Evolutionary conservation across 1,284 basidiomycete genomes (phyloP), one percentile per base, ranked within the genome.

Genomic region (Acaromyces ingoldii): DNA sequence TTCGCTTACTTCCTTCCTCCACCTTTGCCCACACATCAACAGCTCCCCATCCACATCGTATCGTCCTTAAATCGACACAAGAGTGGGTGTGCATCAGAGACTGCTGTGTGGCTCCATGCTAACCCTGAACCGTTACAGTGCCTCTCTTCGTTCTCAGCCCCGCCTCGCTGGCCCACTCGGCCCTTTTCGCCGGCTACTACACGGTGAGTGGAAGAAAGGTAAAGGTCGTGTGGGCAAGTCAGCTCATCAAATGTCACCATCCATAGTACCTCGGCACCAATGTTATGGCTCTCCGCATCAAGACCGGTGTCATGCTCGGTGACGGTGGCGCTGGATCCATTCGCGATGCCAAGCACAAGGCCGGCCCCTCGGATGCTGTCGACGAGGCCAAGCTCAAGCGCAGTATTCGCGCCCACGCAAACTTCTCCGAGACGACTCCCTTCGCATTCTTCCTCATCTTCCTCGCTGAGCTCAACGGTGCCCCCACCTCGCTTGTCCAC

Each of bases 381-480:
- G 60, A 67, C 17, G 54, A 68, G 40, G 62, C 53, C 38, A 58
- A 60, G 49, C 62, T 72, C 17, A 57, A 66, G 50, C 55, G 55
- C 10, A 59, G 65, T 38, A 60, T 69, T 19, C 69, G 72, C 46
- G 68, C 67, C 11, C 67, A 72, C 49, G 69, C 51, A 49, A 74
- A 73, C 67, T 74, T 74, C 31, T 10, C 54, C 52, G 69, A 74
- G 55, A 57, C 58, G 22, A 59, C 61, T 7, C 72, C 72, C 43
- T 69, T 74, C 33, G 55, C 63, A 24, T 73, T 74, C 57, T 58
- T 64, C 56, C 61, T 74, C 39, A 63, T 75, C 63, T 75, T 75
- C 69, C 64, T 75, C 44, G 70, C 72, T 34, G 72, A 75, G 60
- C 66, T 75, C 43, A 75, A 75, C 62, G 72, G 72, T 51, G 72